phyloP scores from a whole-genome alignment of 345 rosid species.

The Lepidium africanum region DNA sequence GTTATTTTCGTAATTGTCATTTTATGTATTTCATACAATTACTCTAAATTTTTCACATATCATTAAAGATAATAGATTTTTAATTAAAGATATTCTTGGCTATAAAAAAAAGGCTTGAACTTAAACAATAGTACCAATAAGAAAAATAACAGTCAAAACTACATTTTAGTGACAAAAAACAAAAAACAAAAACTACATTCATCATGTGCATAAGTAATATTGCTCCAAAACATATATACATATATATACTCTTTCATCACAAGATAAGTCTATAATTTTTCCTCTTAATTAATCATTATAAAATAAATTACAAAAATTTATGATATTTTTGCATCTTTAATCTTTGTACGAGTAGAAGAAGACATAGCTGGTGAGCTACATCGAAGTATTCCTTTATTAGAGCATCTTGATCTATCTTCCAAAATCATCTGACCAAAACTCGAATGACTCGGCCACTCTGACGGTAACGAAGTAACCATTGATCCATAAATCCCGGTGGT shows the following conservation, averaged over 20 bases:
- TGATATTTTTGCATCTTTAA: slow-evolving; percentile 7
- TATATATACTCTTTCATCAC: not conserved
- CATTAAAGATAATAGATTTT: not conserved
- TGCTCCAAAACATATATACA: not conserved
- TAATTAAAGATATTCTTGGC: not conserved
- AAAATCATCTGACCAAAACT: not conserved
- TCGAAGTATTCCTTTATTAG: slow-evolving; percentile 1
- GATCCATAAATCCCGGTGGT: slow-evolving; percentile 39
- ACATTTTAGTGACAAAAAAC: no score
- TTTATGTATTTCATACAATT: no score
- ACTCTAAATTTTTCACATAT: not conserved
- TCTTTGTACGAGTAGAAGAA: slow-evolving; percentile 22
- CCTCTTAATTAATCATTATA: not conserved
- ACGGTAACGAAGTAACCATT: slow-evolving; percentile 25
- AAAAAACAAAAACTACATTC: not conserved
- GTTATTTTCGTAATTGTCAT: no score
- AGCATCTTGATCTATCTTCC: slow-evolving; percentile 5
- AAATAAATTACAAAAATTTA: not conserved
- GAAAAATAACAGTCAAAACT: not conserved
- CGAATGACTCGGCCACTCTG: slow-evolving; percentile 17
- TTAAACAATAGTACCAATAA: not conserved
- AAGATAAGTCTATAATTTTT: not conserved
- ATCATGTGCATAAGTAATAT: not conserved
- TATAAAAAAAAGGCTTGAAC: not conserved
- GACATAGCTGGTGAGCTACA: slow-evolving; percentile 28